Evolutionary conservation across 2,329 filamentous ascomycete genomes (phyloP).

Genomic region (Blastomyces emzantsi): DNA sequence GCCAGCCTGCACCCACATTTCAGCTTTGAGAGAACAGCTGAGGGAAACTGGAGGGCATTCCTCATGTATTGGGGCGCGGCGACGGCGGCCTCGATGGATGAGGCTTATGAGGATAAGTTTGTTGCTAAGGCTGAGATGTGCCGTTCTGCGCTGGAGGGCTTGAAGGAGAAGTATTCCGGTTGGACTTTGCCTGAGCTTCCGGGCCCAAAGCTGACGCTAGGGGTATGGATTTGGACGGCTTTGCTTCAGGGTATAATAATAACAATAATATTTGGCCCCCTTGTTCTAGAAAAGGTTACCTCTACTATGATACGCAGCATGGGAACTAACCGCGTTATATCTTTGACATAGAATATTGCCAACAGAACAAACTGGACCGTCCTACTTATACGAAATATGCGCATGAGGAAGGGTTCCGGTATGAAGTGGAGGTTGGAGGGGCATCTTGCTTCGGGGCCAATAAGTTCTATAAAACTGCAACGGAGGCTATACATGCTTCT

Average conservation of each 20-base stretch:
- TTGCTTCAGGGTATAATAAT: conserved; percentile 23
- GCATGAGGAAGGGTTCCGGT: conserved; percentile 20
- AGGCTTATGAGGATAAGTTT: conserved; percentile 13
- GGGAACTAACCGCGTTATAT: conserved; percentile 2
- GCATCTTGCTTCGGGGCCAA: conserved; percentile 18
- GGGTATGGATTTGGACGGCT: conserved; percentile 24
- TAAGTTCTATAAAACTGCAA: conserved; percentile 19
- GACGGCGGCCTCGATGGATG: conserved; percentile 19
- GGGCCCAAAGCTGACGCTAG: conserved; percentile 11
- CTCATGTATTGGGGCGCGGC: conserved; percentile 27
- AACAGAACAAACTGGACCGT: conserved; percentile 14
- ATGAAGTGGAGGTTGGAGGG: conserved; percentile 21
- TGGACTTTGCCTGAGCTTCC: conserved; percentile 26
- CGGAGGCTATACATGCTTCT: conserved; percentile 23
- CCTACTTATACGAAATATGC: conserved; percentile 22
- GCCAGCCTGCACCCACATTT: conserved; percentile 22
- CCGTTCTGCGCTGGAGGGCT: conserved; percentile 21
- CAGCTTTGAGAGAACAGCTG: conserved; percentile 17
- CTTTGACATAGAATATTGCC: conserved; percentile 20
- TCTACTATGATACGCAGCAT: neutral
- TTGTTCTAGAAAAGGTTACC: neutral
- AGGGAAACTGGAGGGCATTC: conserved; percentile 21
- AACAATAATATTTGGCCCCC: neutral
- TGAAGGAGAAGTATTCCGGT: conserved; percentile 20
- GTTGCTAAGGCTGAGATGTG: conserved; percentile 22